Base-by-base conservation (phyloP, 169 alveolate genomes). In the Eimeria necatrix region DNA sequence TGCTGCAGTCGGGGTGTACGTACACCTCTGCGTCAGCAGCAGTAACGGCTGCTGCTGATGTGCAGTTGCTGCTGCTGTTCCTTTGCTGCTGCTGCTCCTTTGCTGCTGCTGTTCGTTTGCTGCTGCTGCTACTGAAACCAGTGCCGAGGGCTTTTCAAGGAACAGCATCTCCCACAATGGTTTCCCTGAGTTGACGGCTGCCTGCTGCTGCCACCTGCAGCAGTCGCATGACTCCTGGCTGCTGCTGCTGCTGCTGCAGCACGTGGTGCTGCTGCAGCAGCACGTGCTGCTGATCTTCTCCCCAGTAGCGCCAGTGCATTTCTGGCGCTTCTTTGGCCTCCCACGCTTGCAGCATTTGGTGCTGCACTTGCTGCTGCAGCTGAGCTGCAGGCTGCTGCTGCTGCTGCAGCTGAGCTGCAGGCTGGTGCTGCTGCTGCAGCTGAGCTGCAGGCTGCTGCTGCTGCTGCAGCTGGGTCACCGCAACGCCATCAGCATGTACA, bases 121-220 rank as follows among this genome's bases (percentile, higher is more conserved):
- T 76, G 86, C 61, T 61, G 48, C 86, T 76, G 56, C 60, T 46
- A 60, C 48, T 76, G 86, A 56, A 7, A 26, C 48, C 7, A 60
- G 61, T 41, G 61, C 61, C 2, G 86, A 18, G 14, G 86, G n/a
- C 49, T 71, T 48, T 71, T 71, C 10, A n/a, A 48, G 81, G 81
- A 16, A 20, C n/a, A n/a, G n/a, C n/a, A 20, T 8, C 81, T 32
- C 16, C 49, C n/a, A n/a, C 81, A 71, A 32, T 48, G n/a, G 49
- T 32, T 22, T 71, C 81, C 49, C 81, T 71, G 7, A 71, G 81
- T 48, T 71, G 81, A 32, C 81, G 81, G 81, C 81, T 71, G 6
- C 81, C 81, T 71, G 81, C 81, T 71, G 81, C 81, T 7, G 81
- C 81, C 49, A 71, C 4, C 81, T 71, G 81, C 81, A 71, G 81